Evolutionary conservation across 768 basidiomycete species (phyloP).

Genomic region (Trametes cinnabarina): DNA sequence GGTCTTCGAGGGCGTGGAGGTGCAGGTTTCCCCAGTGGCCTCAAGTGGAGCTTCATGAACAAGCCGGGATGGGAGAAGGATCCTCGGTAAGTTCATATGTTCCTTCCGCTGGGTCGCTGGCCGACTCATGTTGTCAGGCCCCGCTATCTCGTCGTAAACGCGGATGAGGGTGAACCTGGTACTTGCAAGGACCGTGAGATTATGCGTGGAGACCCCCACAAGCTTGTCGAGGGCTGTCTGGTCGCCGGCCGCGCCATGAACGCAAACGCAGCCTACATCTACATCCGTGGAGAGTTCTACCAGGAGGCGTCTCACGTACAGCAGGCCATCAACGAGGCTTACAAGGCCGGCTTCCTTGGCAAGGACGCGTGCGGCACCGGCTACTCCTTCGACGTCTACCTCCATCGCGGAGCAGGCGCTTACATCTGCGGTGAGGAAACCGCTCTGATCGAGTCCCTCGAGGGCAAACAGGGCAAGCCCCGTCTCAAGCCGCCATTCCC

Average conservation of each 20-base stretch:
- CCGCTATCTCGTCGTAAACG: slow-evolving; percentile 95
- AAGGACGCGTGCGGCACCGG: slow-evolving; percentile 90
- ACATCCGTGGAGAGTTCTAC: slow-evolving; percentile 97
- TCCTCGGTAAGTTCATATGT: slow-evolving; percentile 45
- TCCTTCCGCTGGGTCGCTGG: not conserved
- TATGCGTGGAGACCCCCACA: slow-evolving; percentile 96
- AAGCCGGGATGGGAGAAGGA: slow-evolving; percentile 99
- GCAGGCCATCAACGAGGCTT: slow-evolving; percentile 94
- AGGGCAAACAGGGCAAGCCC: slow-evolving; percentile 98
- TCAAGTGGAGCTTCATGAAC: slow-evolving; percentile 99
- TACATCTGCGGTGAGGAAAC: slow-evolving; percentile 99
- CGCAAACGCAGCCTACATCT: slow-evolving; percentile 98
- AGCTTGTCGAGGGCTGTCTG: slow-evolving; percentile 95
- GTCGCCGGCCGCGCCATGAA: slow-evolving; percentile 98
- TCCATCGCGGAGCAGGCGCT: slow-evolving; percentile 98
- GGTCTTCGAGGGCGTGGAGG: slow-evolving; percentile 95
- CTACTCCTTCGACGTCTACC: slow-evolving; percentile 94
- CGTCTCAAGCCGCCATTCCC: slow-evolving; percentile 98
- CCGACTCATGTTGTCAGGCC: slow-evolving; percentile 50
- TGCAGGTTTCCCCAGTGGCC: slow-evolving; percentile 93
- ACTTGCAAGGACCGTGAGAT: slow-evolving; percentile 99
- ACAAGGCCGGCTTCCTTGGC: slow-evolving; percentile 84
- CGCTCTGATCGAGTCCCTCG: slow-evolving; percentile 92
- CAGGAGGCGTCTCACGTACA: slow-evolving; percentile 93
- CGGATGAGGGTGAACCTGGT: slow-evolving; percentile 97